Conservation (phyloP, 805 yeast species). For the Danielozyma ontarioensis region DNA sequence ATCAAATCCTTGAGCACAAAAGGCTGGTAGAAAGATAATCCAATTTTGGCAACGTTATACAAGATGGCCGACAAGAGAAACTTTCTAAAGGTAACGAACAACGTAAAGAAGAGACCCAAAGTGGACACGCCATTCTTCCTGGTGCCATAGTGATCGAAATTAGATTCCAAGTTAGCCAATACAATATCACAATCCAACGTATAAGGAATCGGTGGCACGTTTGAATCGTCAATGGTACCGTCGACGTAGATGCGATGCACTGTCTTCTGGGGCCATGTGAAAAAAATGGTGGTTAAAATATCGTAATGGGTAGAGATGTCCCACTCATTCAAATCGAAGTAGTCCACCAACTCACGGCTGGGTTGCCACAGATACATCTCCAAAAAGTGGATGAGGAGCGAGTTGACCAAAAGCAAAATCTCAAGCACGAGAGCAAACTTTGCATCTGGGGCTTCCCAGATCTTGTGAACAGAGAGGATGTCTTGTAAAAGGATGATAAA, state of each 20-base stretch:
- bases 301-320: constrained; percentile 7
- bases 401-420: constrained; percentile 9
- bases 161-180: neutral
- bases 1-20: constrained; percentile 26
- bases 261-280: constrained; percentile 13
- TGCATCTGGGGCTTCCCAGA: constrained; percentile 5
- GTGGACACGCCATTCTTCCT: neutral
- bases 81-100: neutral
- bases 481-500: constrained; percentile 16
- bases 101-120: neutral
- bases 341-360: constrained; percentile 13
- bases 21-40: constrained; percentile 20
- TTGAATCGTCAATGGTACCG: constrained; percentile 7
- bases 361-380: constrained; percentile 13
- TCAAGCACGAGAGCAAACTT: constrained; percentile 8
- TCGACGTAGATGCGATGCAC: constrained; percentile 8
- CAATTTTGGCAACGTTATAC: constrained; percentile 11
- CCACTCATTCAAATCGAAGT: constrained; percentile 9
- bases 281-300: constrained; percentile 10
- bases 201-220: constrained; percentile 4
- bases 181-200: neutral
- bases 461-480: constrained; percentile 11
- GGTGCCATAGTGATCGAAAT: neutral
- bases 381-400: constrained; percentile 10
- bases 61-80: neutral